A percentile compares a stretch with the other conserved stretches of the same genome.
Evolutionary conservation across 2,329 filamentous ascomycete species (phyloP).

Genomic region (Aureobasidium zeae): DNA sequence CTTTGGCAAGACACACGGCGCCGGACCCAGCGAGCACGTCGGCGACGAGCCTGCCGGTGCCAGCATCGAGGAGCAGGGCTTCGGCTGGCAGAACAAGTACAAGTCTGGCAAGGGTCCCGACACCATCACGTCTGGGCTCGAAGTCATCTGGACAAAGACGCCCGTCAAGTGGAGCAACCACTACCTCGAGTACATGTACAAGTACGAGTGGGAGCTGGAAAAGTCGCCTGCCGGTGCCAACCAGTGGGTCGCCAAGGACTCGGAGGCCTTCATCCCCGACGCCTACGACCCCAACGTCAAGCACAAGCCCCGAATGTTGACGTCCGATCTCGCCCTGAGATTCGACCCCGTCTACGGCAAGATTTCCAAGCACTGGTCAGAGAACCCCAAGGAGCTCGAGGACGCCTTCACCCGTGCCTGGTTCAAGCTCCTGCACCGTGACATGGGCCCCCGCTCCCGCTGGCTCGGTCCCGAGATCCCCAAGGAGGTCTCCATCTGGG

Average conservation of each 20-base stretch:
- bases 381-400: conserved; percentile 57
- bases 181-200: conserved; percentile 68
- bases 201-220: conserved; percentile 66
- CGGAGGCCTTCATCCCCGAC: conserved; percentile 59
- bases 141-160: conserved; percentile 71
- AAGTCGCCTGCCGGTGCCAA: conserved; percentile 68
- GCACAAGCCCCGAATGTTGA: conserved; percentile 67
- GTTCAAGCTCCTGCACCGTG: conserved; percentile 78
- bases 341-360: conserved; percentile 65
- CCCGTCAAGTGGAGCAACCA: conserved; percentile 67
- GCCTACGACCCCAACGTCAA: conserved; percentile 62
- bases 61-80: conserved; percentile 54
- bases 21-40: conserved; percentile 53
- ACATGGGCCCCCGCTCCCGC: conserved; percentile 61
- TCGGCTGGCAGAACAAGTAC: conserved; percentile 62
- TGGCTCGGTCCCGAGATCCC: conserved; percentile 70
- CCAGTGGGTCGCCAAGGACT: conserved; percentile 67
- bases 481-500: conserved; percentile 60
- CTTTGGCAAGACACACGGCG: conserved; percentile 75
- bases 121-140: conserved; percentile 66
- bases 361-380: conserved; percentile 61
- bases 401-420: conserved; percentile 65
- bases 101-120: conserved; percentile 59
- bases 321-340: conserved; percentile 63
- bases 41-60: conserved; percentile 60